Evolutionary conservation across 345 rosid genomes (phyloP).

Genomic region (Hirschfeldia incana): DNA sequence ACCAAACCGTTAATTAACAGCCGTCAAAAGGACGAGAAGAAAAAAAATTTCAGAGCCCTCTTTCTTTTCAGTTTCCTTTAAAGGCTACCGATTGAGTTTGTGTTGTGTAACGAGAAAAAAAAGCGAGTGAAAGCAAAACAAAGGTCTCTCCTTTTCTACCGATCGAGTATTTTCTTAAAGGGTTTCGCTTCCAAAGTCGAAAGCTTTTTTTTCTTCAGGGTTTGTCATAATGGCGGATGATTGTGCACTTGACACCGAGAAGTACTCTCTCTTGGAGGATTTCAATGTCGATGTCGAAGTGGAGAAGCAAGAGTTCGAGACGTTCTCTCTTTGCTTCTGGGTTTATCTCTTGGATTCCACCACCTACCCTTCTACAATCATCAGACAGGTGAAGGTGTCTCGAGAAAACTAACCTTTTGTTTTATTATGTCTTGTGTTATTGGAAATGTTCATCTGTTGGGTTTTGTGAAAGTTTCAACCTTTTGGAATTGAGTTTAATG

Average conservation of each 20-base stretch:
- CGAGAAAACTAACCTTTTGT: neutral
- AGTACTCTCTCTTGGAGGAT: constrained; percentile 54
- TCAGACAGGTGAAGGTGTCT: constrained; percentile 52
- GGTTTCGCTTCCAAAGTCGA: constrained; percentile 32
- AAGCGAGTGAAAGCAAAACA: neutral
- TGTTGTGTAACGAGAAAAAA: constrained; percentile 17
- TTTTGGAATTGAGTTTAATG: too few relatives aligned
- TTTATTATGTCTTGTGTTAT: neutral
- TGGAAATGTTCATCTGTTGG: constrained; percentile 4
- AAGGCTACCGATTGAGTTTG: constrained; percentile 28
- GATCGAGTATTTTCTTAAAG: constrained; percentile 2
- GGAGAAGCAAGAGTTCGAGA: constrained; percentile 39
- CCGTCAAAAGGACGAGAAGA: constrained; percentile 42
- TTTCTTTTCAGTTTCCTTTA: constrained; percentile 14
- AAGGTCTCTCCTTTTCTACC: neutral
- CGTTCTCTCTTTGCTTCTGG: constrained; percentile 66
- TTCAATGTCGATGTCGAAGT: constrained; percentile 48
- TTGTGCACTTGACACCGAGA: constrained; percentile 38
- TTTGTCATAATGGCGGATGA: constrained; percentile 43
- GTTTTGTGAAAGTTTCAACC: neutral
- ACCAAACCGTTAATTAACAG: constrained; percentile 62
- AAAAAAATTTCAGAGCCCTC: neutral
- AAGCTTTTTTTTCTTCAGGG: neutral
- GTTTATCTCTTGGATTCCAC: constrained; percentile 59
- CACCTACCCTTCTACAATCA: constrained; percentile 51